Conservation (phyloP, 176 grass and related monocot genomes). For the Olyra latifolia region DNA sequence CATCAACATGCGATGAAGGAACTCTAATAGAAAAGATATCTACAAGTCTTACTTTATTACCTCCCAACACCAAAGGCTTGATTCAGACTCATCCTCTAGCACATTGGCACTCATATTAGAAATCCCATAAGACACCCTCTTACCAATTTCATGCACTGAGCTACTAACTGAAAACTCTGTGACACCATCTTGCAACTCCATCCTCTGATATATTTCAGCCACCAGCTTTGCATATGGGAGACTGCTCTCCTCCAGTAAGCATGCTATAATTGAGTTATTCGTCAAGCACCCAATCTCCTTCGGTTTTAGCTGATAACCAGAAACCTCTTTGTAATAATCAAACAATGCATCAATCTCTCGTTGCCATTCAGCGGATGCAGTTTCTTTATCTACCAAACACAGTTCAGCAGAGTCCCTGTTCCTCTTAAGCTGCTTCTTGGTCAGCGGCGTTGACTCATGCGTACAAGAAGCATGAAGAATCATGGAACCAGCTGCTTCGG, state of each 20-base stretch:
- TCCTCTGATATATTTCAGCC: slow-evolving; percentile 29
- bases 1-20: background rate
- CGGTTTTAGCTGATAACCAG: background rate
- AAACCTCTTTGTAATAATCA: slow-evolving; percentile 32
- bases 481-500: background rate
- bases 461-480: background rate
- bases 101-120: slow-evolving; percentile 33
- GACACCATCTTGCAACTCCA: slow-evolving; percentile 21
- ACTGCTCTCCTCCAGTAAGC: slow-evolving; percentile 47
- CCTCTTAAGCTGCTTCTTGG: slow-evolving; percentile 32
- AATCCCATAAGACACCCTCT: slow-evolving; percentile 31
- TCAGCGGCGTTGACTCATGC: background rate
- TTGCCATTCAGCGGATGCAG: slow-evolving; percentile 1
- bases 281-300: slow-evolving; percentile 5
- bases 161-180: slow-evolving; percentile 22
- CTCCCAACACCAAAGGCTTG: slow-evolving; percentile 58
- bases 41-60: slow-evolving; percentile 19
- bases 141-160: slow-evolving; percentile 29
- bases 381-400: background rate
- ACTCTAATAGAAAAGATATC: background rate
- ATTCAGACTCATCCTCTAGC: slow-evolving; percentile 42
- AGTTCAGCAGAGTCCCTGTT: background rate
- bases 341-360: slow-evolving; percentile 24
- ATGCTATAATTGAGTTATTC: slow-evolving; percentile 32
- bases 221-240: slow-evolving; percentile 46